phyloP scores from a whole-genome alignment of 2,329 filamentous ascomycete species.

The Cladophialophora carrionii region DNA sequence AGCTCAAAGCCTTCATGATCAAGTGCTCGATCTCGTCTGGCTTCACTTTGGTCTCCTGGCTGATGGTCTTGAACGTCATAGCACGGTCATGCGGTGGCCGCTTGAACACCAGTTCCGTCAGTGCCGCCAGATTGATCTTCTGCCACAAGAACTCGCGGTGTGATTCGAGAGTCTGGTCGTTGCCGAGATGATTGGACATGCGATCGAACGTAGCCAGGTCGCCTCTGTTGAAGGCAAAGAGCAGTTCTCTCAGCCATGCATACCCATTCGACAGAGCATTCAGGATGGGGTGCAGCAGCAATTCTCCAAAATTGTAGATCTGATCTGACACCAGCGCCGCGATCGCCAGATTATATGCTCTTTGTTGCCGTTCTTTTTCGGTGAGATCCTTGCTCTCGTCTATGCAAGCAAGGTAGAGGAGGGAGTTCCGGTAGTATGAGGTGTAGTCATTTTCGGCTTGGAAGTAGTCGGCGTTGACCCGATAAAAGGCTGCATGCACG shows the following conservation, averaged over 20 bases:
- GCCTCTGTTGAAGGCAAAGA: slow-evolving; percentile 96
- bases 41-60: slow-evolving; percentile 87
- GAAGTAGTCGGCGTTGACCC: slow-evolving; percentile 92
- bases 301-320: slow-evolving; percentile 99
- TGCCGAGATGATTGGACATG: slow-evolving; percentile 76
- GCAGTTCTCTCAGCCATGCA: slow-evolving; percentile 88
- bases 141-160: slow-evolving; percentile 86
- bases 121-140: slow-evolving; percentile 95
- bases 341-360: slow-evolving; percentile 90
- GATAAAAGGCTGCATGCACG: slow-evolving; percentile 95
- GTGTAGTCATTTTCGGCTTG: slow-evolving; percentile 91
- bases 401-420: slow-evolving; percentile 96
- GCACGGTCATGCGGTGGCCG: slow-evolving; percentile 92
- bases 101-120: slow-evolving; percentile 95
- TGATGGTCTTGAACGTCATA: slow-evolving; percentile 88
- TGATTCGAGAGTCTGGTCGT: slow-evolving; percentile 76
- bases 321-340: slow-evolving; percentile 89
- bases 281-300: slow-evolving; percentile 95
- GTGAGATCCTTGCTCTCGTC: slow-evolving; percentile 73
- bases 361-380: slow-evolving; percentile 72
- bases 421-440: slow-evolving; percentile 94
- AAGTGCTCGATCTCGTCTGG: slow-evolving; percentile 94
- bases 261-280: slow-evolving; percentile 69
- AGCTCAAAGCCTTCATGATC: slow-evolving; percentile 97
- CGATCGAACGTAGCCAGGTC: slow-evolving; percentile 86